Evolutionary conservation across 192 early-diverging fungal genomes (phyloP).

Genomic region (Oehlia diaphana): DNA sequence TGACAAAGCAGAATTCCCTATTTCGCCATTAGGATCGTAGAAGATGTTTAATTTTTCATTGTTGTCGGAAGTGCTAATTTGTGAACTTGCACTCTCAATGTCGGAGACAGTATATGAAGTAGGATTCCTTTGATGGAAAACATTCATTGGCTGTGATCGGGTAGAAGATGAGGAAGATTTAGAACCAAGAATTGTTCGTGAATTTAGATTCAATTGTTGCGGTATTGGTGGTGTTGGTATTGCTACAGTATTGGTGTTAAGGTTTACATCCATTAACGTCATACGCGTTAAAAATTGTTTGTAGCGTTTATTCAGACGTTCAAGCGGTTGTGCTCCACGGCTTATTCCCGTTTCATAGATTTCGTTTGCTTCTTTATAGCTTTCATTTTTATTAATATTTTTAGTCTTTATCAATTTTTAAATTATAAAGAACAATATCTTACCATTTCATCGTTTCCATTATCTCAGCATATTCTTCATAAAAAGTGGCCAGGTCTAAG

Average conservation of each 20-base stretch:
- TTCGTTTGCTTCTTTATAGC: conserved; percentile 62
- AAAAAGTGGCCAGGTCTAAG: conserved; percentile 58
- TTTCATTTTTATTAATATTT: conserved; percentile 9
- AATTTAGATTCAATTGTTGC: neutral
- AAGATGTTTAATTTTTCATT: conserved; percentile 33
- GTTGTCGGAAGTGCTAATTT: neutral
- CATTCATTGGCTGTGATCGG: conserved; percentile 1
- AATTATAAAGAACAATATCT: neutral
- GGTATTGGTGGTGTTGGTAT: neutral
- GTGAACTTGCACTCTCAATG: neutral
- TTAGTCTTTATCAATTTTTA: too few species aligned
- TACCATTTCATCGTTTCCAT: conserved; percentile 49
- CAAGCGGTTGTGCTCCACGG: conserved; percentile 69
- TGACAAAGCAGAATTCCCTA: conserved; percentile 6
- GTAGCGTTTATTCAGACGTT: conserved; percentile 57
- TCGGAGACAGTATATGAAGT: neutral
- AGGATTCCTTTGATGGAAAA: conserved; percentile 3
- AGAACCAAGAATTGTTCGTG: conserved; percentile 25
- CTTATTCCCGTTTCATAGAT: conserved; percentile 66
- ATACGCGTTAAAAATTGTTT: conserved; percentile 60
- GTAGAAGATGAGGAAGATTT: conserved; percentile 28
- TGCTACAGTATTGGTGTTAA: neutral
- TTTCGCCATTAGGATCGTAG: conserved; percentile 23
- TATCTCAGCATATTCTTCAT: conserved; percentile 72
- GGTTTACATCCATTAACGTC: conserved; percentile 23